phyloP scores from a whole-genome alignment of 305 asterid species.

The Fraxinus angustifolia region DNA sequence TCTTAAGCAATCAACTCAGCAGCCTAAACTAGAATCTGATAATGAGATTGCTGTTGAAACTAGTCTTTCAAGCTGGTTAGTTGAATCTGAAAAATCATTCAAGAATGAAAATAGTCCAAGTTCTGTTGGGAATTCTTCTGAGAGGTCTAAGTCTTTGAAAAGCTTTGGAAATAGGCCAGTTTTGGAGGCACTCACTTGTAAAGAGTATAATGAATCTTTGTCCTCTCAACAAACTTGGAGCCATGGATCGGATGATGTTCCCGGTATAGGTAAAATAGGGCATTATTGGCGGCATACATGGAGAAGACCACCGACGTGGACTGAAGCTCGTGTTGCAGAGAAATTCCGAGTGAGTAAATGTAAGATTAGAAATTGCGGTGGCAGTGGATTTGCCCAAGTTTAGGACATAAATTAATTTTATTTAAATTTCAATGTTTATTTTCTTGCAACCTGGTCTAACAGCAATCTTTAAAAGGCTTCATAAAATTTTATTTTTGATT shows the following conservation, averaged over 20 bases:
- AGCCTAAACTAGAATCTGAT: not conserved
- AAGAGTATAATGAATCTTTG: constrained; percentile 25
- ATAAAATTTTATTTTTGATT: not conserved
- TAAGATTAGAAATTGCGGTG: not conserved
- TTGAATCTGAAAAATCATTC: constrained; percentile 28
- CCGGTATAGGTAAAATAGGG: constrained; percentile 51
- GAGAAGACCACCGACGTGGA: constrained; percentile 7
- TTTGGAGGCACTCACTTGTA: constrained; percentile 30
- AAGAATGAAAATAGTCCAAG: constrained; percentile 15
- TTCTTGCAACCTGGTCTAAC: not conserved
- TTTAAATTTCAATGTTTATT: not conserved
- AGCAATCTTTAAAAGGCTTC: not conserved
- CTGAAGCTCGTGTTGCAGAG: constrained; percentile 16
- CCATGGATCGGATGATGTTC: constrained; percentile 27
- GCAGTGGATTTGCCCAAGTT: not conserved
- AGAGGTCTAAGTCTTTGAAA: constrained; percentile 26
- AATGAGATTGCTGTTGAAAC: constrained; percentile 39
- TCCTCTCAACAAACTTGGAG: constrained; percentile 12
- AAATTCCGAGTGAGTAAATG: not conserved
- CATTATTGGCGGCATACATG: constrained; percentile 45
- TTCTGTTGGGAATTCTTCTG: constrained; percentile 39
- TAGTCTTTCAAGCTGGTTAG: constrained; percentile 71
- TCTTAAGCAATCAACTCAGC: constrained; percentile 11
- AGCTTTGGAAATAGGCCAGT: constrained; percentile 32
- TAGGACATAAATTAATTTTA: not conserved